Percentiles rank a stretch among this genome's conserved stretches.
Evolutionary conservation across 441 rosid species (phyloP).

Genomic region (Aquilaria agallochum): DNA sequence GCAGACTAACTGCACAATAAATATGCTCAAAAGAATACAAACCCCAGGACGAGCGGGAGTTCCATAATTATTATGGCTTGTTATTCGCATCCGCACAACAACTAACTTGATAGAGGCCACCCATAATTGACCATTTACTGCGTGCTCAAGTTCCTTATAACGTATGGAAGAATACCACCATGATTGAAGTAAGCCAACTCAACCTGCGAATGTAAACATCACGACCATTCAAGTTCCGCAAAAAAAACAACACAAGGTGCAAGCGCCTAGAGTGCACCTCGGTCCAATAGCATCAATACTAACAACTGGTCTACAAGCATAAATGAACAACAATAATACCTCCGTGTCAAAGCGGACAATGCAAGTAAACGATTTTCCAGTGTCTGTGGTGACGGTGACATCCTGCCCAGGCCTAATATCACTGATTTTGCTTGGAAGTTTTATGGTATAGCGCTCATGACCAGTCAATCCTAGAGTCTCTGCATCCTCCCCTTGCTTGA

Average conservation of each 20-base stretch:
- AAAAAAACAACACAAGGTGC: too few relatives aligned
- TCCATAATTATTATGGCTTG: conserved; percentile 23
- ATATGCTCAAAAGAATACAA: too few relatives aligned
- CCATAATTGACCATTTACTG: conserved; percentile 13
- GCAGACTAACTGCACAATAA: too few relatives aligned
- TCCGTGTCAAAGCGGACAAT: conserved; percentile 94
- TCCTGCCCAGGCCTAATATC: conserved; percentile 97
- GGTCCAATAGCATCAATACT: background rate
- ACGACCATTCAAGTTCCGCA: background rate
- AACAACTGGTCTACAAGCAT: background rate
- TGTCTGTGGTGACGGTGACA: conserved; percentile 74
- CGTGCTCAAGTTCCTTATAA: conserved; percentile 71
- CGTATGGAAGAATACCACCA: conserved; percentile 94
- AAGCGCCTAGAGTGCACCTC: background rate
- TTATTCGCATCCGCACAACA: conserved; percentile 32
- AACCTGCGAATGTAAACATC: conserved; percentile 48
- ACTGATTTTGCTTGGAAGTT: conserved; percentile 69
- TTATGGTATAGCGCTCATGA: conserved; percentile 80
- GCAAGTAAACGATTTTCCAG: conserved; percentile 89
- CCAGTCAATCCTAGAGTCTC: conserved; percentile 87
- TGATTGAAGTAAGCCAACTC: conserved; percentile 84
- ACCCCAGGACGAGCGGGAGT: too few relatives aligned
- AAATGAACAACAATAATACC: conserved; percentile 34
- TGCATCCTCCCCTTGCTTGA: conserved; percentile 90
- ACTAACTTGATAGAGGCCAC: conserved; percentile 5